phyloP scores from a whole-genome alignment of 306 rosid genomes.

The Cicer chorassanicum region DNA sequence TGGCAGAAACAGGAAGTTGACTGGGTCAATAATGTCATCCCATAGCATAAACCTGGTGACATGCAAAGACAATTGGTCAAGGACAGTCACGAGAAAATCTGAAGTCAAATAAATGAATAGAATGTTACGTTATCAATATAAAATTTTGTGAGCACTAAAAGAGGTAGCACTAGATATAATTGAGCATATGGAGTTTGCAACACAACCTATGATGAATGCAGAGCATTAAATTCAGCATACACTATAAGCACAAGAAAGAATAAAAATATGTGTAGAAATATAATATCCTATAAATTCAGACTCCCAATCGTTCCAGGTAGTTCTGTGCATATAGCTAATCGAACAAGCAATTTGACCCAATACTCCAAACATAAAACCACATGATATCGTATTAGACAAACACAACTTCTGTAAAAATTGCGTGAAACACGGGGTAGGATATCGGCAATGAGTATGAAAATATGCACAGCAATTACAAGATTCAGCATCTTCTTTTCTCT shows the following conservation, averaged over 20 bases:
- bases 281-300: neutral
- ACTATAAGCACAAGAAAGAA: neutral
- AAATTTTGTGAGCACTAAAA: neutral
- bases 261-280: neutral
- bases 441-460: neutral
- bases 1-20: constrained; percentile 39
- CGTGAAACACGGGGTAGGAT: neutral
- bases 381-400: neutral
- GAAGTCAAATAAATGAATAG: constrained; percentile 19
- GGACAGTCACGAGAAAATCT: neutral
- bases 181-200: neutral
- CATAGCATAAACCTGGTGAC: constrained; percentile 53
- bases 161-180: constrained; percentile 23
- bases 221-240: neutral
- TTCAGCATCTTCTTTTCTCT: neutral
- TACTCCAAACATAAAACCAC: constrained; percentile 5
- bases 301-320: constrained; percentile 3
- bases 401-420: constrained; percentile 4
- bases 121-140: neutral
- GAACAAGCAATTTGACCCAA: neutral
- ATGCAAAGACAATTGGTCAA: constrained; percentile 44
- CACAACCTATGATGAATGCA: constrained; percentile 13
- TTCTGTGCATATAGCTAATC: constrained; percentile 11
- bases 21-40: constrained; percentile 35
- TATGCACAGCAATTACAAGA: constrained; percentile 5